Conservation (phyloP, 2,329 filamentous ascomycete species). For the Decorospora gaudefroyi region DNA sequence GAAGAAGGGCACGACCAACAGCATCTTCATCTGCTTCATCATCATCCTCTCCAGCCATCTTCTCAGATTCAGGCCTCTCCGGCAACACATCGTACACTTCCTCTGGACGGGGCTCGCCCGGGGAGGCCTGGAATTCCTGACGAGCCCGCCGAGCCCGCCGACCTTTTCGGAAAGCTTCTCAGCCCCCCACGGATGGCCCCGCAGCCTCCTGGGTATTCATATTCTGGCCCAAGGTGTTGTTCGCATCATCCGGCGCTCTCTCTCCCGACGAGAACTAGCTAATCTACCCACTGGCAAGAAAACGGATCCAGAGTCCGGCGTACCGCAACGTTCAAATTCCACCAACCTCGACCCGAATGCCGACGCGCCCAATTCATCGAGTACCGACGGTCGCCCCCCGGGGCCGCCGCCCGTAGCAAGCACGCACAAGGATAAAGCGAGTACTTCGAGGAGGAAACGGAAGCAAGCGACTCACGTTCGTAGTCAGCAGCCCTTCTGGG, state of each 20-base stretch:
- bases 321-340: slow-evolving; percentile 43
- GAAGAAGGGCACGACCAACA: slow-evolving; percentile 69
- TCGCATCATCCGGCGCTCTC: slow-evolving; percentile 64
- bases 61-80: slow-evolving; percentile 58
- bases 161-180: slow-evolving; percentile 45
- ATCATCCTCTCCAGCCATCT: slow-evolving; percentile 63
- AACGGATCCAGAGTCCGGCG: slow-evolving; percentile 65
- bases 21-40: slow-evolving; percentile 70
- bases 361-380: slow-evolving; percentile 53
- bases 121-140: slow-evolving; percentile 48
- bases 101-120: slow-evolving; percentile 48
- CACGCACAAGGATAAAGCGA: slow-evolving; percentile 62
- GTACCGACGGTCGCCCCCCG: slow-evolving; percentile 56
- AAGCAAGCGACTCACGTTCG: slow-evolving; percentile 90
- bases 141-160: slow-evolving; percentile 46
- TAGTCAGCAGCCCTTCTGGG: slow-evolving; percentile 90
- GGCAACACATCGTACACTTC: slow-evolving; percentile 49
- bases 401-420: slow-evolving; percentile 57
- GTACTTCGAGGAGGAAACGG: slow-evolving; percentile 79
- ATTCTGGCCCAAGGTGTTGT: slow-evolving; percentile 75
- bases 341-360: slow-evolving; percentile 52
- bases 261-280: slow-evolving; percentile 45
- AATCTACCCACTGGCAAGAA: slow-evolving; percentile 47
- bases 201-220: slow-evolving; percentile 72
- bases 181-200: slow-evolving; percentile 65